A percentile compares a stretch with the other conserved stretches of the same genome.
Evolutionary conservation across 352 stramenopile species (phyloP).

Genomic region (Globisporangium nodosum): DNA sequence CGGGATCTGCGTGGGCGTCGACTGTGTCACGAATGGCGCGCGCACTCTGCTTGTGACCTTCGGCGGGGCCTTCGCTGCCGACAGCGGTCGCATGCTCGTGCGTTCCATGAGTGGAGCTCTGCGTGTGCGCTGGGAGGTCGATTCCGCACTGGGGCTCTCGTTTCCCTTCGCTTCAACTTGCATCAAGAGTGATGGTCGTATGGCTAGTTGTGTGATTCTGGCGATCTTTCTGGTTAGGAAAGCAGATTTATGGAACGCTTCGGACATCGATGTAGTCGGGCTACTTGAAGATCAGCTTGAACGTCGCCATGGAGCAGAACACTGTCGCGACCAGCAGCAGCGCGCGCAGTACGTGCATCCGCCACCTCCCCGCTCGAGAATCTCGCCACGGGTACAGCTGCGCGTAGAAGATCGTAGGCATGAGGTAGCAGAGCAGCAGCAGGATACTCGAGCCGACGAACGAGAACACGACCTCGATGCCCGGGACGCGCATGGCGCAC

Average conservation of each 20-base stretch:
- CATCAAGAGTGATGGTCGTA: slow-evolving; percentile 1
- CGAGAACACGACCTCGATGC: slow-evolving; percentile 68
- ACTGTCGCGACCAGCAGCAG: slow-evolving; percentile 37
- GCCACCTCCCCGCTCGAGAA: slow-evolving; percentile 15
- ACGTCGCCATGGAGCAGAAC: slow-evolving; percentile 54
- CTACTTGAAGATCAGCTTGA: slow-evolving; percentile 26
- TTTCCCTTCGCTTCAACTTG: neutral
- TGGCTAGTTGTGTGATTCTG: neutral
- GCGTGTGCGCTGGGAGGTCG: neutral
- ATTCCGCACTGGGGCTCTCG: slow-evolving; percentile 1
- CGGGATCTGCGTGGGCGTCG: slow-evolving; percentile 8
- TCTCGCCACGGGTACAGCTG: slow-evolving; percentile 39
- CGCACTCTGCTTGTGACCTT: neutral
- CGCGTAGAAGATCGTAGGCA: slow-evolving; percentile 56
- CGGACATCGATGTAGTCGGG: neutral
- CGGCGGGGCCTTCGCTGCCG: neutral
- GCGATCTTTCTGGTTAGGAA: neutral
- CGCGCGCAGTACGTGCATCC: slow-evolving; percentile 21
- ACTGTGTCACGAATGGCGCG: neutral
- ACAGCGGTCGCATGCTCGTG: neutral
- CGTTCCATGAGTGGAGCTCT: neutral
- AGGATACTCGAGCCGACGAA: slow-evolving; percentile 73
- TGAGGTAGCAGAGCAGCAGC: slow-evolving; percentile 66
- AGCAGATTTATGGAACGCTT: neutral
- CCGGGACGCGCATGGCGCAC: slow-evolving; percentile 46